Evolutionary conservation across 2,329 filamentous ascomycete genomes (phyloP), one percentile per base, ranked within the genome.

Genomic region (Annulohypoxylon truncatum): DNA sequence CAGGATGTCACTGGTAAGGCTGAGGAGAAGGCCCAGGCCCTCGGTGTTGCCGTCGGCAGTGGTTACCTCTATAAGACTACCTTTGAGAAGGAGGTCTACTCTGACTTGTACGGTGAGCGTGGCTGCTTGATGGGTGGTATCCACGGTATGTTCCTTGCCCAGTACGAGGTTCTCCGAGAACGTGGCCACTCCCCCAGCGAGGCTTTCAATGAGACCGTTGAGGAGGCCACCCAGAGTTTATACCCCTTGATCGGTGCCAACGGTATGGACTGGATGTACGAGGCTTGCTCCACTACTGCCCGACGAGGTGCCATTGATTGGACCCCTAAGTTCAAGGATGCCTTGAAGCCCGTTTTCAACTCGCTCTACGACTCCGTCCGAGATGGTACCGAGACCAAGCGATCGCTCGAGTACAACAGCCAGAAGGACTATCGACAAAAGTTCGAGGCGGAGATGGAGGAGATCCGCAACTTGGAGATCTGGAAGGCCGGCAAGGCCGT

Each of bases 181-280:
- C 92, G 92, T 76, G 96, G 96, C 83, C 96, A 99, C 91, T 92
- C 88, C 84, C 96, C 96, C 81, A 95, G 92, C 77, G 96, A 99
- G 87, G 96, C 96, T 74, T 99, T 99, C 92, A 99, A 99, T 90
- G 96, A 99, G 93, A 99, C 96, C 74, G 96, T 99, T 74, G 96
- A 99, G 89, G 96, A 99, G 89, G 96, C 96, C 73, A 99, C 96
- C 56, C 96, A 99, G 89, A 93, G 89, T 74, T 87, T 99, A 79
- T 99, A 99, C 89, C 96, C 96, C 72, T 88, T 99, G 79, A 99
- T 99, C 79, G 96, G 95, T 79, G 89, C 89, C 84, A 92, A 98
- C 85, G 96, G 96, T 79, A 98, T 99, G 96, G 96, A 99, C 88
- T 99, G 96, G 94, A 99, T 99, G 96, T 99, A 96, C 87, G 94